Conservation (phyloP, 768 basidiomycete genomes). For the Fistulinella prunicolor region DNA sequence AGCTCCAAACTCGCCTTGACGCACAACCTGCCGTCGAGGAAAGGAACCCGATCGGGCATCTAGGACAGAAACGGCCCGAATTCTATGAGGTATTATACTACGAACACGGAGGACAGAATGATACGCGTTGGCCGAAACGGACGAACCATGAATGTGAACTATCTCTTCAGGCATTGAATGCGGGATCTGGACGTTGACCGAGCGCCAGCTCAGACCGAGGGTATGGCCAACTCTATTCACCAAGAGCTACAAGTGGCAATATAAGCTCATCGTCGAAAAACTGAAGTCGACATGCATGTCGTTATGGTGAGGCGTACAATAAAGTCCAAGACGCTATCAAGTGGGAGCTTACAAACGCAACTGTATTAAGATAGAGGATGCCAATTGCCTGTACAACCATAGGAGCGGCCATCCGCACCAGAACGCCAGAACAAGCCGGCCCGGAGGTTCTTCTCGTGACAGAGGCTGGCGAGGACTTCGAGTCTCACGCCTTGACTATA, state of each 20-base stretch:
- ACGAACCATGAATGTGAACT: slow-evolving; percentile 30
- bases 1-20: no score
- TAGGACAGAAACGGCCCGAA: no score
- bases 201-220: slow-evolving; percentile 37
- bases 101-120: slow-evolving; percentile 49
- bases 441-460: slow-evolving; percentile 61
- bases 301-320: slow-evolving; percentile 37
- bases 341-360: slow-evolving; percentile 33
- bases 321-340: slow-evolving; percentile 30
- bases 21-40: no score
- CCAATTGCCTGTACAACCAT: slow-evolving; percentile 71
- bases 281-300: slow-evolving; percentile 32
- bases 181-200: slow-evolving; percentile 41
- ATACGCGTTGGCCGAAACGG: slow-evolving; percentile 41
- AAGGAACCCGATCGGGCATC: no score
- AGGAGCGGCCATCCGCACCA: slow-evolving; percentile 57
- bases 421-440: slow-evolving; percentile 40
- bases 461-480: slow-evolving; percentile 71
- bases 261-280: slow-evolving; percentile 31
- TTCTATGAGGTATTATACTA: no score
- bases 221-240: slow-evolving; percentile 31
- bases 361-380: slow-evolving; percentile 39
- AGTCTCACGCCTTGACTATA: slow-evolving; percentile 62
- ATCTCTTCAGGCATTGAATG: slow-evolving; percentile 49
- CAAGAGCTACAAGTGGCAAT: slow-evolving; percentile 33